Evolutionary conservation across 177 flowering plant species (phyloP).

Genomic region (Tripterygium wilfordii): DNA sequence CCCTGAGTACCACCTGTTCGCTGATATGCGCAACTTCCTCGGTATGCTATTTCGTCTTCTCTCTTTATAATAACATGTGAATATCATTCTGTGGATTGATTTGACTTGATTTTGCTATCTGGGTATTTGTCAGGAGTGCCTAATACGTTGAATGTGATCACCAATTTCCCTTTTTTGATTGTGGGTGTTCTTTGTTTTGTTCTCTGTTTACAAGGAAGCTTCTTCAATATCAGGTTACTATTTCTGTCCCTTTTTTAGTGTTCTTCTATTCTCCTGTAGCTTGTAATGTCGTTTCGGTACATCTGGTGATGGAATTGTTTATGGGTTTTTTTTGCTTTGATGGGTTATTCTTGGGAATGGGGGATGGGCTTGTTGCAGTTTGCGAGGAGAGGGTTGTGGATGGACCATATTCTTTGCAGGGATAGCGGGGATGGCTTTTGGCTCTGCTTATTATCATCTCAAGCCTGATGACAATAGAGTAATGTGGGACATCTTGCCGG

Average conservation of each 20-base stretch:
- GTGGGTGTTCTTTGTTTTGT: conserved; percentile 50
- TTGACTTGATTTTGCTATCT: conserved; percentile 1
- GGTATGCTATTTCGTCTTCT: conserved; percentile 18
- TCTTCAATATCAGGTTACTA: conserved; percentile 26
- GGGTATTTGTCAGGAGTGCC: conserved; percentile 28
- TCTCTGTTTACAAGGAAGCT: conserved; percentile 35
- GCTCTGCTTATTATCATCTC: conserved; percentile 63
- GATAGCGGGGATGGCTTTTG: conserved; percentile 38
- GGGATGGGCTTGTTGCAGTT: conserved; percentile 20
- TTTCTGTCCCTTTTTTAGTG: background rate
- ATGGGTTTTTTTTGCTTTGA: background rate
- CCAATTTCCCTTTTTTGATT: conserved; percentile 50
- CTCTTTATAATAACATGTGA: background rate
- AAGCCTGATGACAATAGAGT: conserved; percentile 50
- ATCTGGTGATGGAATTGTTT: background rate
- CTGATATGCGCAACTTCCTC: conserved; percentile 54
- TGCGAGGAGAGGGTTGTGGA: conserved; percentile 42
- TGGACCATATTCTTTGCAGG: conserved; percentile 51
- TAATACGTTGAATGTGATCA: conserved; percentile 31
- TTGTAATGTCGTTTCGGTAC: no score
- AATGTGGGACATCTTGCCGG: conserved; percentile 56
- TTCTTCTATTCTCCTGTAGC: background rate
- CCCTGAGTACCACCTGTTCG: conserved; percentile 29
- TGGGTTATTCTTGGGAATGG: background rate
- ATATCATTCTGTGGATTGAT: background rate